Conservation (phyloP, 2,329 filamentous ascomycete genomes). For the Aspergillus persii region DNA sequence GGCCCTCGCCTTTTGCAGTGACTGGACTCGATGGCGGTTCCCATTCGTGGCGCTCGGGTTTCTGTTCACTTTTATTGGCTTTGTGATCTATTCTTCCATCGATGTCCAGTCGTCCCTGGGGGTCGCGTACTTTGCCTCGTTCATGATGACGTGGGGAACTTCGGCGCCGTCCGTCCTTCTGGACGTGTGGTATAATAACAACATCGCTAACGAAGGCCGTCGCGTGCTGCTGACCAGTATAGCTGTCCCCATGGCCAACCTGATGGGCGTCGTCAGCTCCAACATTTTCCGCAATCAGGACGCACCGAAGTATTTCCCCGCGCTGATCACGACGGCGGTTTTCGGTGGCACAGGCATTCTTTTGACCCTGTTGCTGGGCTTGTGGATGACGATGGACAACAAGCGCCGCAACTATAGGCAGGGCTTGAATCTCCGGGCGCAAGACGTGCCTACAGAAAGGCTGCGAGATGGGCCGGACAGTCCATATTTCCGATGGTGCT, state of each 20-base stretch:
- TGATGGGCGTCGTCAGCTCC: slow-evolving; percentile 66
- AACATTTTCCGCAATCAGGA: slow-evolving; percentile 64
- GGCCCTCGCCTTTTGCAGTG: slow-evolving; percentile 66
- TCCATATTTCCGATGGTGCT: slow-evolving; percentile 55
- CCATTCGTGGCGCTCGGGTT: slow-evolving; percentile 68
- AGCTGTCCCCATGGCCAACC: slow-evolving; percentile 67
- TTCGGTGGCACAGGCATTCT: slow-evolving; percentile 56
- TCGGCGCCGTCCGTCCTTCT: slow-evolving; percentile 63
- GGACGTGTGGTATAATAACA: slow-evolving; percentile 71
- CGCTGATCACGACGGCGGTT: slow-evolving; percentile 53
- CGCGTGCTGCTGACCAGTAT: slow-evolving; percentile 65
- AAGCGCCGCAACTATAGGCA: slow-evolving; percentile 54
- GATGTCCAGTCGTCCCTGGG: slow-evolving; percentile 54
- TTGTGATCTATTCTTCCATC: slow-evolving; percentile 70
- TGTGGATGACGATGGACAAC: slow-evolving; percentile 51
- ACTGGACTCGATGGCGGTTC: slow-evolving; percentile 61
- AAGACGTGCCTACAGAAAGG: slow-evolving; percentile 52
- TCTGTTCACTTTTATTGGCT: slow-evolving; percentile 67
- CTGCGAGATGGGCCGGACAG: slow-evolving; percentile 51
- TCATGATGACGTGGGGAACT: slow-evolving; percentile 70
- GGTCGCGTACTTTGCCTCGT: slow-evolving; percentile 68
- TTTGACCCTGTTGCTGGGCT: slow-evolving; percentile 53
- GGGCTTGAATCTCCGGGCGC: slow-evolving; percentile 53
- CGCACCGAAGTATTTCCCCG: slow-evolving; percentile 61
- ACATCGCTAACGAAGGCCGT: slow-evolving; percentile 68